Evolutionary conservation across 1,284 basidiomycete species (phyloP).

Genomic region (Cyathus pygmaeus): DNA sequence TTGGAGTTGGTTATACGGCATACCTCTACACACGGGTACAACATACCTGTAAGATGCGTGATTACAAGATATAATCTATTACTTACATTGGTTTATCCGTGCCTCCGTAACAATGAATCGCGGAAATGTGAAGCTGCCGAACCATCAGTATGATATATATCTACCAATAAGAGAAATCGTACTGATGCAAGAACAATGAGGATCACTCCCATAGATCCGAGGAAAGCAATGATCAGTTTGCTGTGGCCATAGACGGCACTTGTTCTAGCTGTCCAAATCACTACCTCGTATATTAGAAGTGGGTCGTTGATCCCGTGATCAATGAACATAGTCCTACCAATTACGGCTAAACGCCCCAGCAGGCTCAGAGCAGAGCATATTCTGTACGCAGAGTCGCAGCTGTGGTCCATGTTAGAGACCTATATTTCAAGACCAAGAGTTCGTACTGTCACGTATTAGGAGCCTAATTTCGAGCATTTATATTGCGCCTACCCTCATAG

Average conservation of each 20-base stretch:
- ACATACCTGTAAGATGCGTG: too few relatives aligned
- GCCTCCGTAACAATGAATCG: conserved; percentile 27
- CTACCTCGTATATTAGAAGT: not conserved
- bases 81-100: conserved; percentile 2
- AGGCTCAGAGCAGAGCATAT: conserved; percentile 43
- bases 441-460: not conserved
- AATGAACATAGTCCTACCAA: conserved; percentile 28
- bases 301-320: too few relatives aligned
- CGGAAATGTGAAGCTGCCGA: conserved; percentile 28
- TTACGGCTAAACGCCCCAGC: conserved; percentile 42
- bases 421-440: too few relatives aligned
- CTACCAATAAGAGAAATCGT: not conserved
- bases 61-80: not conserved
- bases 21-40: too few relatives aligned
- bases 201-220: conserved; percentile 2
- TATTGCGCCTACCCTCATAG: conserved; percentile 19
- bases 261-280: conserved; percentile 38
- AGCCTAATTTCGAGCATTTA: not conserved
- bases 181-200: not conserved
- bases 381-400: conserved; percentile 46
- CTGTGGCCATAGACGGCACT: conserved; percentile 28
- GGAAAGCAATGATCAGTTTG: not conserved
- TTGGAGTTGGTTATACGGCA: not conserved
- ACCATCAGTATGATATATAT: not conserved
- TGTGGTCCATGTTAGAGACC: conserved; percentile 9